A percentile compares a stretch with the other conserved stretches of the same genome.
These are phyloP conservation scores for Salvia splendens DNA, from an alignment of 257 asterid genomes.

Conservation along the genomic window DNA sequence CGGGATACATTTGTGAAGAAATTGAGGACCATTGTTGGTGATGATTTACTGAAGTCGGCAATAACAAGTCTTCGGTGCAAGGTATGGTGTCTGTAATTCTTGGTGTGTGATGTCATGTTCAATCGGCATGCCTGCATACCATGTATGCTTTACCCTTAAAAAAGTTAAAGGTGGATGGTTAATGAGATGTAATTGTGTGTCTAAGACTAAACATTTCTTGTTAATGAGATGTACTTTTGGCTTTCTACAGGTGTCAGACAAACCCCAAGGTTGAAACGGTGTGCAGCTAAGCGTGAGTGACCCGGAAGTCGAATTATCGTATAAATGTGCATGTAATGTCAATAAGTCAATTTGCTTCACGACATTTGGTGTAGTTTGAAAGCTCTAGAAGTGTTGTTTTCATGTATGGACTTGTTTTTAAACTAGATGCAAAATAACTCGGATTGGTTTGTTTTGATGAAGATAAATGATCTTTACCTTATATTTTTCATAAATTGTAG, in stretches of 20 bases:
- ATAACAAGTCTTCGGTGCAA: constrained; percentile 62
- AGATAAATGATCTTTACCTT: too few relatives aligned
- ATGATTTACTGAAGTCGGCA: constrained; percentile 59
- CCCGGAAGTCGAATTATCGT: background rate
- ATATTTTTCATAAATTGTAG: too few relatives aligned
- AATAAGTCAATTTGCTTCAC: constrained; percentile 22
- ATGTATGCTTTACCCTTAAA: background rate
- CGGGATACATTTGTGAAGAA: constrained; percentile 66
- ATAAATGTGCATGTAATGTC: constrained; percentile 7
- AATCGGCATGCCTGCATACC: background rate
- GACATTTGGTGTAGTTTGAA: background rate
- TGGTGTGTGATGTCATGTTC: background rate
- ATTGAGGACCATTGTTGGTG: constrained; percentile 76
- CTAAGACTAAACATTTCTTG: background rate
- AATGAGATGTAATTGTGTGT: too few relatives aligned
- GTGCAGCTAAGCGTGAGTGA: constrained; percentile 17
- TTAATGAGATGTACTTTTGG: background rate
- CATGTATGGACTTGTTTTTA: background rate
- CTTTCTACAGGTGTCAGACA: constrained; percentile 42
- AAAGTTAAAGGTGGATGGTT: background rate
- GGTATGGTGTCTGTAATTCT: constrained; percentile 39
- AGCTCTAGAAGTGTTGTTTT: background rate
- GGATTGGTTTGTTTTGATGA: background rate
- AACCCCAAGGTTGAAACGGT: constrained; percentile 31
- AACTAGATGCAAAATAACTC: background rate